Evolutionary conservation across 495 filamentous ascomycete species (phyloP).

Genomic region (Margaritispora aquatica): DNA sequence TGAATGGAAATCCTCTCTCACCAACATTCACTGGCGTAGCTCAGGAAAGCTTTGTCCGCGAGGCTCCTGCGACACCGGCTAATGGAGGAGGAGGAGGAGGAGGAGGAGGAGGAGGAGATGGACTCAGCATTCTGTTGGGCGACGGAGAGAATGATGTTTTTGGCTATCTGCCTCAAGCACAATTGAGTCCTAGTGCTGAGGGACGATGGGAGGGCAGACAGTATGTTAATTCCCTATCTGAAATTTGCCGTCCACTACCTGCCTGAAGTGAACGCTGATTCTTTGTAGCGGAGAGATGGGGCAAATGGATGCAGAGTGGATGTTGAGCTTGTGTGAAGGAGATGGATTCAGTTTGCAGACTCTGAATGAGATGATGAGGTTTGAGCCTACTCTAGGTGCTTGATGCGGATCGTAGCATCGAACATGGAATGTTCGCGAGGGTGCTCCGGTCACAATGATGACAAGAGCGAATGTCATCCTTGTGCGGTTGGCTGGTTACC

Average conservation of each 20-base stretch:
- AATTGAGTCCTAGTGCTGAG: conserved; percentile 8
- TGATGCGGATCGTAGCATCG: no score
- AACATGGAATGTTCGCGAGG: no score
- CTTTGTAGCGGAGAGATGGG: no score
- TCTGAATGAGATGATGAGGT: conserved; percentile 25
- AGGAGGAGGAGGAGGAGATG: no score
- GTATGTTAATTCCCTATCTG: no score
- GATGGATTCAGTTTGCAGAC: conserved; percentile 20
- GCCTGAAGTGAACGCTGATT: not conserved
- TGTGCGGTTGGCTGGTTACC: no score
- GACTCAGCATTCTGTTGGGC: not conserved
- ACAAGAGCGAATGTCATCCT: no score
- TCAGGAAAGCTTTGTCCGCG: conserved; percentile 16
- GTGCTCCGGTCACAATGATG: no score
- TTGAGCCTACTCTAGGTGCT: conserved; percentile 21
- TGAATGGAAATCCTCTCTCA: not conserved
- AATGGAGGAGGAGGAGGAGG: no score
- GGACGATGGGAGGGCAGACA: conserved; percentile 16
- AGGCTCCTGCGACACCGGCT: conserved; percentile 6
- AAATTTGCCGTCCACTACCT: no score
- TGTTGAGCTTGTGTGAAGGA: conserved; percentile 20
- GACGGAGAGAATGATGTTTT: conserved; percentile 8
- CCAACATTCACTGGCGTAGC: conserved; percentile 11
- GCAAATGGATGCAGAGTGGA: conserved; percentile 24
- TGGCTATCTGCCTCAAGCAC: conserved; percentile 15